phyloP scores from a whole-genome alignment of 305 asterid genomes.

The Fraxinus paxiana region DNA sequence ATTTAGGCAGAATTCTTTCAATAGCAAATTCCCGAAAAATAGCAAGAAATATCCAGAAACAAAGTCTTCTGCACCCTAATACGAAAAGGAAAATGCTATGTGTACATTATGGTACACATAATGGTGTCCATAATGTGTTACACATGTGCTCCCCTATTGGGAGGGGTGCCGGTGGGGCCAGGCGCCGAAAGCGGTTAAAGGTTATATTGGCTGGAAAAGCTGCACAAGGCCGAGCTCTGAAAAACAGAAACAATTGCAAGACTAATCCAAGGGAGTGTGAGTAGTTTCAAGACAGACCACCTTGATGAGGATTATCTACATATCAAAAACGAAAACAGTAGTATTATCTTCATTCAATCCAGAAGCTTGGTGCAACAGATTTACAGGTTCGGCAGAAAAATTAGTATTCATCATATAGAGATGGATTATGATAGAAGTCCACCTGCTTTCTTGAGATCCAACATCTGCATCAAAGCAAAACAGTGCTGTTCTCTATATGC shows the following conservation, averaged over 20 bases:
- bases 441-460: background rate
- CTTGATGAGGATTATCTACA: background rate
- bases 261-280: background rate
- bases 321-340: background rate
- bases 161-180: too few species aligned
- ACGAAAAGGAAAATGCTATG: too few species aligned
- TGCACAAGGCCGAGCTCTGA: background rate
- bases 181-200: background rate
- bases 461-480: background rate
- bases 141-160: too few species aligned
- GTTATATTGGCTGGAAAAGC: background rate
- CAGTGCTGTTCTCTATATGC: background rate
- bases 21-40: background rate
- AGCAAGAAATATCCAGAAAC: background rate
- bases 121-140: too few species aligned
- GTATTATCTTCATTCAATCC: background rate
- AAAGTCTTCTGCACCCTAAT: background rate
- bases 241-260: background rate
- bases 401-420: background rate
- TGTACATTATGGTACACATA: too few species aligned
- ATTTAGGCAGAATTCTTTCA: background rate
- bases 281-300: background rate
- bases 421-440: background rate
- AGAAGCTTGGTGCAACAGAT: background rate
- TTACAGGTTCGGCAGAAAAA: background rate